Percentiles rank a stretch among this genome's conserved stretches.
These are phyloP conservation scores for Rhodotorula sp. DNA, from an alignment of 1,284 basidiomycete genomes.

Conservation along the genomic window DNA sequence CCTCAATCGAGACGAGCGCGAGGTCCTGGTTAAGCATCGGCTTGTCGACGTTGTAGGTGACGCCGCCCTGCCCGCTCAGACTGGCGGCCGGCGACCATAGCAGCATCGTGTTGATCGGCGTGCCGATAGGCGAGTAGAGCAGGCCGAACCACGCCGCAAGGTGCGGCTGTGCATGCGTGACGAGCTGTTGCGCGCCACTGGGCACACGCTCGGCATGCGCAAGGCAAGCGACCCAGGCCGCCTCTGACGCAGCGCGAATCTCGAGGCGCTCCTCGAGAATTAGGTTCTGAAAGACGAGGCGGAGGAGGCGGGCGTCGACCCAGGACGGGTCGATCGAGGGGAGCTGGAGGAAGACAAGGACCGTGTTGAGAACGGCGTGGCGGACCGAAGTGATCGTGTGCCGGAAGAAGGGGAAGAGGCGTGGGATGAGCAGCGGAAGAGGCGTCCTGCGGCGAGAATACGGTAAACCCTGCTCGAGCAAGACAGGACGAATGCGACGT, in stretches of 20 bases:
- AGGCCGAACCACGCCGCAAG: constrained; percentile 73
- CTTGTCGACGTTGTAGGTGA: constrained; percentile 93
- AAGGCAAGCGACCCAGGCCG: constrained; percentile 65
- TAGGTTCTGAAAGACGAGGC: constrained; percentile 91
- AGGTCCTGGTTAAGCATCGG: constrained; percentile 91
- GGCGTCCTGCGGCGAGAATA: constrained; percentile 60
- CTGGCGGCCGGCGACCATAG: constrained; percentile 66
- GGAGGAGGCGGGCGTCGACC: constrained; percentile 75
- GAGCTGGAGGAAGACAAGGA: constrained; percentile 81
- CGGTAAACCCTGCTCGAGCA: neutral
- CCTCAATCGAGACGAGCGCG: constrained; percentile 75
- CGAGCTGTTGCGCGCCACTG: constrained; percentile 16
- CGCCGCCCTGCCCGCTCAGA: constrained; percentile 54
- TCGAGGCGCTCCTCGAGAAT: constrained; percentile 87
- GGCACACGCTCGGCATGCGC: neutral
- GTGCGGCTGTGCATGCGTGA: constrained; percentile 41
- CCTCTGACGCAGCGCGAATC: constrained; percentile 76
- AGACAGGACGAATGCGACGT: constrained; percentile 49
- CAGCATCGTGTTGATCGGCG: constrained; percentile 68
- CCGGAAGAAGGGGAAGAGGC: constrained; percentile 93
- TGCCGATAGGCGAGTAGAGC: constrained; percentile 87
- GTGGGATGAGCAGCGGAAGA: constrained; percentile 77
- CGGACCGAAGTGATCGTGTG: constrained; percentile 95
- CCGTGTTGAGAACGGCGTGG: constrained; percentile 85
- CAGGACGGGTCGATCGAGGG: constrained; percentile 72